phyloP scores from a whole-genome alignment of 345 rosid genomes.

The Combretum micranthum region DNA sequence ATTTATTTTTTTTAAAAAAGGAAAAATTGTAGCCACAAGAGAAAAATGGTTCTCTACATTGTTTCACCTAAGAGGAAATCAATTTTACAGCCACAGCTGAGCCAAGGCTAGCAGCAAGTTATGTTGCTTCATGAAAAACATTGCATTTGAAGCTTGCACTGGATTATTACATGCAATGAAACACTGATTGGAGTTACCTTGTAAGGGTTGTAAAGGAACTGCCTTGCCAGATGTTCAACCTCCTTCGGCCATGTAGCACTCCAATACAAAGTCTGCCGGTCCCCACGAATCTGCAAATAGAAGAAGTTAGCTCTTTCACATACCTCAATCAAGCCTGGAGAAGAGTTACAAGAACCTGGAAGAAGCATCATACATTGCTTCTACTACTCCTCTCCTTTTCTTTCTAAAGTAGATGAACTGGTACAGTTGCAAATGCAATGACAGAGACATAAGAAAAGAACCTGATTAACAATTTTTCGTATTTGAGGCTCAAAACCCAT shows the following conservation, averaged over 20 bases:
- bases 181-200: conserved; percentile 38
- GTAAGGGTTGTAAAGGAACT: conserved; percentile 93
- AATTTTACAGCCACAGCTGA: too few species aligned
- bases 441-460: conserved; percentile 9
- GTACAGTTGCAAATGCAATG: neutral
- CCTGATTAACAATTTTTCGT: conserved; percentile 86
- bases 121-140: too few species aligned
- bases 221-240: conserved; percentile 79
- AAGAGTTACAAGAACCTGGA: neutral
- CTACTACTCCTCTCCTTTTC: too few species aligned
- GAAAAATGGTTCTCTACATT: neutral
- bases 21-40: too few species aligned
- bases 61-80: neutral
- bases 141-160: too few species aligned
- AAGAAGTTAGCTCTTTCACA: neutral
- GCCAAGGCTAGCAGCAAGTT: too few species aligned
- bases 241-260: conserved; percentile 99
- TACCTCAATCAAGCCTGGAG: neutral
- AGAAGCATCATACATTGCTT: neutral
- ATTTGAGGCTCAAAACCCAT: conserved; percentile 99
- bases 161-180: too few species aligned
- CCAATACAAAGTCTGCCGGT: conserved; percentile 98
- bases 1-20: too few species aligned
- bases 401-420: too few species aligned
- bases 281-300: conserved; percentile 73